A percentile compares a stretch with the other conserved stretches of the same genome.
Conservation (phyloP, 768 basidiomycete genomes). For the Lactifluus volemus region DNA sequence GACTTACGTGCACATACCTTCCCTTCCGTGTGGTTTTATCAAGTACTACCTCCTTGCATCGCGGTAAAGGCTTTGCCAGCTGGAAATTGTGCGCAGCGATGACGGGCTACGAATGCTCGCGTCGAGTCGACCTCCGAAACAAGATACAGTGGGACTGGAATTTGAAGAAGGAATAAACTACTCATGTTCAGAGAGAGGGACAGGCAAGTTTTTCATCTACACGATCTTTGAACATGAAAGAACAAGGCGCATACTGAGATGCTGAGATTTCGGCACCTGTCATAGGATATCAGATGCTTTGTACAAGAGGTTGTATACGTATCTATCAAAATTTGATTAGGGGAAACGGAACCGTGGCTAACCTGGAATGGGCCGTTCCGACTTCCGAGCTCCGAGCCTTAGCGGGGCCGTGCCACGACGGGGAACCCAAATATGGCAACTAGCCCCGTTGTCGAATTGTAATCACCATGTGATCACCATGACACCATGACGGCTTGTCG, state of each 20-base stretch:
- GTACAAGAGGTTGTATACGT: not conserved
- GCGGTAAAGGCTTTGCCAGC: conserved; percentile 1
- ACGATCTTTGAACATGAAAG: not conserved
- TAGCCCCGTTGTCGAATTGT: too few relatives aligned
- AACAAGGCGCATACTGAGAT: not conserved
- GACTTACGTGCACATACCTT: too few relatives aligned
- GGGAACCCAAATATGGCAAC: too few relatives aligned
- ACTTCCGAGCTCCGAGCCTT: too few relatives aligned
- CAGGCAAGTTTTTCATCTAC: not conserved
- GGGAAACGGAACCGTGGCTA: too few relatives aligned
- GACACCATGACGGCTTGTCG: too few relatives aligned
- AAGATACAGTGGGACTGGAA: not conserved
- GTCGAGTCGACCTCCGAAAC: not conserved
- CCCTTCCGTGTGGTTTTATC: not conserved
- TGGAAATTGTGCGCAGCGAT: conserved; percentile 1
- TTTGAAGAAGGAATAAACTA: not conserved
- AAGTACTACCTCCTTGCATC: not conserved
- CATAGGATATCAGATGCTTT: not conserved
- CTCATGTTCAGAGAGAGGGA: not conserved
- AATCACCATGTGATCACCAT: too few relatives aligned
- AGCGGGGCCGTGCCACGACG: too few relatives aligned
- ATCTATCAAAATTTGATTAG: too few relatives aligned
- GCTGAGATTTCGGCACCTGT: not conserved
- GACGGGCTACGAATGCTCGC: not conserved
- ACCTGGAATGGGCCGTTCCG: too few relatives aligned